These are phyloP conservation scores for Agrocybe chaxingu DNA, from an alignment of 768 basidiomycete species.

Conservation along the genomic window DNA sequence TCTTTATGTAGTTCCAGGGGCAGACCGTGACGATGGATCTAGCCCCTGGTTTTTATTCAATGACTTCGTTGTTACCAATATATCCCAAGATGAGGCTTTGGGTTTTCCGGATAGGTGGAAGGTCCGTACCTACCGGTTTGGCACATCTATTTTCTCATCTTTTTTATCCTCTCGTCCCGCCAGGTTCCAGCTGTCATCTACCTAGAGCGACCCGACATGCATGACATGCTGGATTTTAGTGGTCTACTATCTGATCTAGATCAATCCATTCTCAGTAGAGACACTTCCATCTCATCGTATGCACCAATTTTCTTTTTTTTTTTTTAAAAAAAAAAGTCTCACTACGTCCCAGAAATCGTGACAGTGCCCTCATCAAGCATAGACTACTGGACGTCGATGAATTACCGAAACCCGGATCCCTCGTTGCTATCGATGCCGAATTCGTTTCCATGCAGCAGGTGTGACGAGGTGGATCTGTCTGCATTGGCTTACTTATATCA, in stretches of 20 bases:
- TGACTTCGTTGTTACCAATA: conserved; percentile 86
- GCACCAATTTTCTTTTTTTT: conserved; percentile 19
- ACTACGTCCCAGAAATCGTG: conserved; percentile 59
- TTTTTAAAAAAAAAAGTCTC: not conserved
- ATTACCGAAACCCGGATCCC: conserved; percentile 78
- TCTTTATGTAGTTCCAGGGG: conserved; percentile 59
- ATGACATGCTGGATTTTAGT: conserved; percentile 56
- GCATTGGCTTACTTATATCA: not conserved
- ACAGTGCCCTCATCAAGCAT: conserved; percentile 72
- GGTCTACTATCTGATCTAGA: conserved; percentile 67
- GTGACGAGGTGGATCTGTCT: conserved; percentile 5
- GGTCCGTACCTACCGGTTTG: conserved; percentile 42
- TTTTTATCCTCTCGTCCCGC: not conserved
- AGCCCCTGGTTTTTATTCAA: conserved; percentile 95
- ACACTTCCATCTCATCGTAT: conserved; percentile 86
- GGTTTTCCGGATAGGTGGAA: conserved; percentile 92
- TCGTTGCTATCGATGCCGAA: conserved; percentile 96
- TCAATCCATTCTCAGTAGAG: conserved; percentile 71
- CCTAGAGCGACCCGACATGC: conserved; percentile 70
- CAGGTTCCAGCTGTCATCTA: conserved; percentile 91
- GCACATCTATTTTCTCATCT: conserved; percentile 7
- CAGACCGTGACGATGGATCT: conserved; percentile 38
- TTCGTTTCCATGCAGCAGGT: conserved; percentile 97
- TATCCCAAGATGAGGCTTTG: conserved; percentile 83
- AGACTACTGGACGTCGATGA: conserved; percentile 69